Evolutionary conservation across 495 filamentous ascomycete genomes (phyloP).

Genomic region (Mytilinidion resinicola): DNA sequence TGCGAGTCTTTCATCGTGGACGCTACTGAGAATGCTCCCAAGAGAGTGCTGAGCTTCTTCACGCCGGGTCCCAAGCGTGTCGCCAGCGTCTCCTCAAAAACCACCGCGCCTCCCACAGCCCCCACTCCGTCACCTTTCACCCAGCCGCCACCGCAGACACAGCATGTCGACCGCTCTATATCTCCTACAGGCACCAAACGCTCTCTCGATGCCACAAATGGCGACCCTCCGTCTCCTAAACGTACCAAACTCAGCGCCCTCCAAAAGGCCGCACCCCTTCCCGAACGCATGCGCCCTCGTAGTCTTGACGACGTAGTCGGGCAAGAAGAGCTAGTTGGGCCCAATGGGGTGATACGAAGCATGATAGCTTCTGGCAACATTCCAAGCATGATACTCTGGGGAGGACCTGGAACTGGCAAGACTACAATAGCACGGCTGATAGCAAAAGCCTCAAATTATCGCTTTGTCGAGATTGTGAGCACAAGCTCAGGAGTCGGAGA

Average conservation of each 20-base stretch:
- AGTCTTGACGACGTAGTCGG: slow-evolving; percentile 82
- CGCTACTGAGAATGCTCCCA: slow-evolving; percentile 36
- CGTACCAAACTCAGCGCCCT: slow-evolving; percentile 45
- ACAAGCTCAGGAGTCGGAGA: slow-evolving; percentile 87
- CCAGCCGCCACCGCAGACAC: slow-evolving; percentile 2
- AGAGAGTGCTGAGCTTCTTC: slow-evolving; percentile 56
- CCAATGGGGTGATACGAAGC: slow-evolving; percentile 74
- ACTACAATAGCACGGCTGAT: slow-evolving; percentile 95
- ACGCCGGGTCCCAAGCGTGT: slow-evolving; percentile 53
- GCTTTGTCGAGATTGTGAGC: slow-evolving; percentile 95
- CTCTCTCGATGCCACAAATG: slow-evolving; percentile 22
- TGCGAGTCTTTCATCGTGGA: slow-evolving; percentile 48
- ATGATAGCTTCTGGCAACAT: slow-evolving; percentile 82
- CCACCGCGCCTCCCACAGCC: slow-evolving; percentile 10
- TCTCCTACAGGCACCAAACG: slow-evolving; percentile 33
- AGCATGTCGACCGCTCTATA: slow-evolving; percentile 30
- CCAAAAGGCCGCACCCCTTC: slow-evolving; percentile 71
- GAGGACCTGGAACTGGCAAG: slow-evolving; percentile 85
- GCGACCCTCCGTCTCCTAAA: slow-evolving; percentile 45
- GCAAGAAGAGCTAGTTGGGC: slow-evolving; percentile 77
- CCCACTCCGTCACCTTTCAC: not conserved
- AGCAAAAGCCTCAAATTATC: slow-evolving; percentile 67
- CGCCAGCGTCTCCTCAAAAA: slow-evolving; percentile 23
- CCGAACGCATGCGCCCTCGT: slow-evolving; percentile 87
- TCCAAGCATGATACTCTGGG: slow-evolving; percentile 95